These are phyloP conservation scores for Exophiala viscosa DNA, from an alignment of 2,329 filamentous ascomycete genomes.

Conservation along the genomic window DNA sequence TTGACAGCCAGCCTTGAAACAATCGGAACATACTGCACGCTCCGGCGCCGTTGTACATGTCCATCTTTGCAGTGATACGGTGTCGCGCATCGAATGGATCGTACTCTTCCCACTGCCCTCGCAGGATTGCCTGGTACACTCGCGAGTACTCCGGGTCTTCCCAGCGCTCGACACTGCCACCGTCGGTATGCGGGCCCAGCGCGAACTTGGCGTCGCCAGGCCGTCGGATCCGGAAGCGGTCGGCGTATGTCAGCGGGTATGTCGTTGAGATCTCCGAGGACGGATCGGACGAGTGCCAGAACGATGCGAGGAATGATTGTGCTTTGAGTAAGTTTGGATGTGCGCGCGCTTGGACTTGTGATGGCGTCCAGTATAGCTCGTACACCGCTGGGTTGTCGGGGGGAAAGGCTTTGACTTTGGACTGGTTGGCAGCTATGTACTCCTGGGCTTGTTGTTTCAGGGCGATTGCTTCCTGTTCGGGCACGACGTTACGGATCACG, in stretches of 20 bases:
- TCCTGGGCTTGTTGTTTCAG: conserved; percentile 64
- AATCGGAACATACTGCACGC: conserved; percentile 81
- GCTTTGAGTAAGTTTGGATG: conserved; percentile 62
- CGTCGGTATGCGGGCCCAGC: conserved; percentile 69
- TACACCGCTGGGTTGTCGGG: conserved; percentile 65
- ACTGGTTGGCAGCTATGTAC: conserved; percentile 61
- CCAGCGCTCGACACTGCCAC: conserved; percentile 72
- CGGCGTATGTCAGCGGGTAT: conserved; percentile 65
- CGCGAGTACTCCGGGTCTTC: conserved; percentile 65
- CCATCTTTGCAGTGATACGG: conserved; percentile 64
- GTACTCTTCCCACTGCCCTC: conserved; percentile 74
- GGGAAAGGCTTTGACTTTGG: conserved; percentile 58
- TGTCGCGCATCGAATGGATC: conserved; percentile 76
- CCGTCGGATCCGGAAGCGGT: conserved; percentile 66
- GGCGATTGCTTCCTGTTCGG: conserved; percentile 58
- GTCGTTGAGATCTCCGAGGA: conserved; percentile 45
- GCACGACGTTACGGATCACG: conserved; percentile 64
- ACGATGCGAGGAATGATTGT: conserved; percentile 59
- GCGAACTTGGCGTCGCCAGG: conserved; percentile 69
- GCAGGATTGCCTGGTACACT: conserved; percentile 70
- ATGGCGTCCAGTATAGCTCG: conserved; percentile 70
- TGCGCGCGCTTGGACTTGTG: conserved; percentile 64
- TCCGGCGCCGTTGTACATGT: conserved; percentile 77
- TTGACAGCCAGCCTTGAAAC: conserved; percentile 84
- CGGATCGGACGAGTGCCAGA: conserved; percentile 59